These are phyloP conservation scores for Diaporthe longicolla DNA, from an alignment of 2,329 filamentous ascomycete species.

Conservation along the genomic window DNA sequence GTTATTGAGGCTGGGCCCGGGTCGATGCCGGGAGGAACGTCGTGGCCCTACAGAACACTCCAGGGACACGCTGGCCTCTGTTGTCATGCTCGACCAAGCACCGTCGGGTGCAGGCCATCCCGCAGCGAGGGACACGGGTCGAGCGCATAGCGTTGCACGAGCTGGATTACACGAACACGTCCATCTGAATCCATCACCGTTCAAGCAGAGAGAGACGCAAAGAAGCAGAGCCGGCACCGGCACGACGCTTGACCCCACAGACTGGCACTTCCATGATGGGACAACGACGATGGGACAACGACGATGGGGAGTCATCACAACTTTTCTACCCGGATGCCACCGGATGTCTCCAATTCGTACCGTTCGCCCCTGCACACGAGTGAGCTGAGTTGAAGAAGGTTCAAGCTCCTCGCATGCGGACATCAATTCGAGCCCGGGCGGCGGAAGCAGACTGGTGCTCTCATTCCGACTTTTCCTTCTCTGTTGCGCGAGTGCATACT, in stretches of 20 bases:
- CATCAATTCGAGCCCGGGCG: not conserved
- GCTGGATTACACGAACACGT: too few relatives aligned
- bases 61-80: not conserved
- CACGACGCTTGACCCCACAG: not conserved
- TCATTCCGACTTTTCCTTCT: not conserved
- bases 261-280: not conserved
- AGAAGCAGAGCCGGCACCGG: constrained; percentile 1
- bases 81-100: not conserved
- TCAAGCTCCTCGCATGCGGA: not conserved
- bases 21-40: not conserved
- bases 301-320: not conserved
- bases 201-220: not conserved
- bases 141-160: constrained; percentile 5
- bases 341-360: not conserved
- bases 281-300: not conserved
- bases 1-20: not conserved
- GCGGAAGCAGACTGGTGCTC: not conserved
- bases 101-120: not conserved
- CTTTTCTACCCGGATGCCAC: not conserved
- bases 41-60: not conserved
- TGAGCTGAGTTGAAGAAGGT: not conserved
- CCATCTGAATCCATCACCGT: not conserved
- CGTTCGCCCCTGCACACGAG: not conserved
- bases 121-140: not conserved
- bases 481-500: not conserved